A percentile compares a stretch with the other conserved stretches of the same genome.
These are phyloP conservation scores for Trametes maxima DNA, from an alignment of 768 basidiomycete species.

Conservation along the genomic window DNA sequence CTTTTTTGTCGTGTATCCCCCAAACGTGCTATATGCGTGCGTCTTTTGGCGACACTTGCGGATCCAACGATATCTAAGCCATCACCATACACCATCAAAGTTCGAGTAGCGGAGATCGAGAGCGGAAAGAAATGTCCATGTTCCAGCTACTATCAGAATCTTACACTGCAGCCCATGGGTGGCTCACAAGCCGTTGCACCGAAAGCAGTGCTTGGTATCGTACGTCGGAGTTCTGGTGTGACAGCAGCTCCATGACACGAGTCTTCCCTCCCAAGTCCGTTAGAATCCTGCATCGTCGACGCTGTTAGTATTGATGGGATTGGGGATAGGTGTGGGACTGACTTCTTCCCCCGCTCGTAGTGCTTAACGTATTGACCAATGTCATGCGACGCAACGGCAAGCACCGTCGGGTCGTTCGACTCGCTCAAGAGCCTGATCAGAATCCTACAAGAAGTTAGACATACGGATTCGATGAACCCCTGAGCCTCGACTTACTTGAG, in stretches of 20 bases:
- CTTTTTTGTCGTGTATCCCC: background rate
- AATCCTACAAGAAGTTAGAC: constrained; percentile 47
- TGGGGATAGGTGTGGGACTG: constrained; percentile 29
- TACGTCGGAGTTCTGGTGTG: constrained; percentile 83
- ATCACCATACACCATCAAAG: background rate
- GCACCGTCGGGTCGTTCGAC: constrained; percentile 71
- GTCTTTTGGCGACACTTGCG: no score
- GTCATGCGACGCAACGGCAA: constrained; percentile 93
- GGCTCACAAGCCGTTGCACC: constrained; percentile 90
- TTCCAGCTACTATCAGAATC: background rate
- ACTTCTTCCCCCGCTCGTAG: constrained; percentile 93
- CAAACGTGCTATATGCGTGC: background rate
- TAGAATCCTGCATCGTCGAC: constrained; percentile 54
- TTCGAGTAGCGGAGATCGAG: background rate
- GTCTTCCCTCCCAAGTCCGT: constrained; percentile 87
- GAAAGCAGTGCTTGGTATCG: constrained; percentile 90
- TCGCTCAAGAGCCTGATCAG: constrained; percentile 72
- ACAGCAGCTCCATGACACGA: constrained; percentile 91
- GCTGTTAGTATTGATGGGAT: constrained; percentile 9
- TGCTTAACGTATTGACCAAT: constrained; percentile 93
- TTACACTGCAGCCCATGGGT: constrained; percentile 72
- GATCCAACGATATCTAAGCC: no score
- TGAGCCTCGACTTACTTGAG: constrained; percentile 60
- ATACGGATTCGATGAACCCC: background rate
- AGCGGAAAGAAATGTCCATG: constrained; percentile 4